Conservation (phyloP, 352 stramenopile genomes). For the Phytophthora hybrid region DNA sequence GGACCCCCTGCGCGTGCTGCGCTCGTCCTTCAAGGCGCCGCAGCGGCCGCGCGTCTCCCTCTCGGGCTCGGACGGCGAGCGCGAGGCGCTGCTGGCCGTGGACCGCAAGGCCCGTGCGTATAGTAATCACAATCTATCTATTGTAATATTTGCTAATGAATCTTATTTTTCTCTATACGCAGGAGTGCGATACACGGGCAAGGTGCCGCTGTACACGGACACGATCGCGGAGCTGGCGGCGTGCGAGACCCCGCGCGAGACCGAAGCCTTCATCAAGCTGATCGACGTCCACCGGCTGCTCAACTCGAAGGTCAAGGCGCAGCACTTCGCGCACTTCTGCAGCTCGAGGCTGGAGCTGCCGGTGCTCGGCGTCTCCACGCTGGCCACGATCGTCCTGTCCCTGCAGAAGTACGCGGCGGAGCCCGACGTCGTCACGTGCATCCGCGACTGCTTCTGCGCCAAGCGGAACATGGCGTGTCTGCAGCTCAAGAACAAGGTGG, state of each 20-base stretch:
- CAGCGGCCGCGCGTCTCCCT: slow-evolving; percentile 30
- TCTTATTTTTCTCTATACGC: not conserved
- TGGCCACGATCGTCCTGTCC: slow-evolving; percentile 62
- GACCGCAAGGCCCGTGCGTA: slow-evolving; percentile 50
- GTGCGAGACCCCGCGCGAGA: slow-evolving; percentile 50
- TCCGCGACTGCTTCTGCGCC: slow-evolving; percentile 68
- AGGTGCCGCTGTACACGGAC: slow-evolving; percentile 77
- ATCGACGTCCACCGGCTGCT: slow-evolving; percentile 63
- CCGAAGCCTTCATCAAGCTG: slow-evolving; percentile 69
- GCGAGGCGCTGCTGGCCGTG: slow-evolving; percentile 55
- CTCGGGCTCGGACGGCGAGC: slow-evolving; percentile 55
- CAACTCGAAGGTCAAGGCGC: slow-evolving; percentile 77
- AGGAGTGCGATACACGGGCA: slow-evolving; percentile 67
- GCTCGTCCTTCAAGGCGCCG: slow-evolving; percentile 67
- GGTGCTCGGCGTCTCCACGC: slow-evolving; percentile 43
- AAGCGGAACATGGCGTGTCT: slow-evolving; percentile 51
- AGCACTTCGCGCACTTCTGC: slow-evolving; percentile 77
- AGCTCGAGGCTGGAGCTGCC: slow-evolving; percentile 47
- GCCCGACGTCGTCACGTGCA: slow-evolving; percentile 57
- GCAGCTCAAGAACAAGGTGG: slow-evolving; percentile 75
- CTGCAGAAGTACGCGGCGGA: slow-evolving; percentile 65
- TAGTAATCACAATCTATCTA: slow-evolving; percentile 3
- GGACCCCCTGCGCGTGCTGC: slow-evolving; percentile 67
- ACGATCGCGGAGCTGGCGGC: slow-evolving; percentile 58
- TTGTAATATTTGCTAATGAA: slow-evolving; percentile 3